These are phyloP conservation scores for Kwoniella sp. DNA, from an alignment of 768 basidiomycete species.

Conservation along the genomic window DNA sequence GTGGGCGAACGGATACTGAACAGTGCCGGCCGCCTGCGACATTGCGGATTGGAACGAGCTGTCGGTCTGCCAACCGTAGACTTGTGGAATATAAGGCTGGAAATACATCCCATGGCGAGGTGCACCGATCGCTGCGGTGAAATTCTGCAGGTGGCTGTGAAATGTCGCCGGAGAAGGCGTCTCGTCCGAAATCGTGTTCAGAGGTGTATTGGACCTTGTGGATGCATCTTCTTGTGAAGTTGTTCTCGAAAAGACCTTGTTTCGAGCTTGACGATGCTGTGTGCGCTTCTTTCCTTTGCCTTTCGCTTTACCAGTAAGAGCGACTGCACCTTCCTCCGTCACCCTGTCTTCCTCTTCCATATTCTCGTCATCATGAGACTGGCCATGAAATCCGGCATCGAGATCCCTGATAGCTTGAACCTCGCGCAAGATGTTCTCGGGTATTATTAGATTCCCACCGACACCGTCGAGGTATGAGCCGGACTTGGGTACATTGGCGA, in stretches of 20 bases:
- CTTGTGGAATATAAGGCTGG: not conserved
- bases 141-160: not conserved
- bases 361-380: not conserved
- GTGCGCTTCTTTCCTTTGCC: constrained; percentile 11
- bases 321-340: not conserved
- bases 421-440: constrained; percentile 13
- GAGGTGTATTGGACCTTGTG: constrained; percentile 2
- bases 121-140: not conserved
- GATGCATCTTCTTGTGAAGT: not conserved
- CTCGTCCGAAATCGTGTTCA: not conserved
- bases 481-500: not conserved
- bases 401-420: constrained; percentile 9
- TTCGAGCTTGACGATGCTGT: not conserved
- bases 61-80: constrained; percentile 8
- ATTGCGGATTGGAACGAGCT: constrained; percentile 8
- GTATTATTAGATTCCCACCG: constrained; percentile 20
- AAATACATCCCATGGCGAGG: not conserved
- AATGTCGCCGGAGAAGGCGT: not conserved
- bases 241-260: not conserved
- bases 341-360: not conserved
- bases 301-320: not conserved
- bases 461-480: constrained; percentile 16
- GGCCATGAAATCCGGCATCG: not conserved
- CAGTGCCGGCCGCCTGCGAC: not conserved
- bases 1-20: constrained; percentile 2